These are phyloP conservation scores for Citrullus mucosospermus DNA, from an alignment of 306 rosid genomes.

Conservation along the genomic window DNA sequence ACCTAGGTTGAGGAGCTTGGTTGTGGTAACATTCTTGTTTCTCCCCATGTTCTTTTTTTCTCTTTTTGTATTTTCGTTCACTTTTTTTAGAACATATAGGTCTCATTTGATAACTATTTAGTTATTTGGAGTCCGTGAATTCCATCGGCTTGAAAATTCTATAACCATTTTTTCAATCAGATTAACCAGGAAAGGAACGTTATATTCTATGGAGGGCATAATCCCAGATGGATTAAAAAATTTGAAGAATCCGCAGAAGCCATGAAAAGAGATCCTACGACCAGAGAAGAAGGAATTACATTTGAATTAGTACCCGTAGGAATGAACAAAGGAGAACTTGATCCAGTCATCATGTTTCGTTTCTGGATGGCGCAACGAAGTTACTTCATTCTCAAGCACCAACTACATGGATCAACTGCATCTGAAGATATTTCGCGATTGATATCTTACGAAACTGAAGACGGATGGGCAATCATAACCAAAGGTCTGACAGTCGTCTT, in stretches of 20 bases:
- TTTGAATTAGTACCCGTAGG: not conserved
- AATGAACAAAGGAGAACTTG: not conserved
- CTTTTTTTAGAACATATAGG: no score
- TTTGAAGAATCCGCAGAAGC: not conserved
- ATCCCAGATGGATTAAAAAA: not conserved
- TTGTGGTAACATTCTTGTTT: not conserved
- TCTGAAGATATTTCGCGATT: not conserved
- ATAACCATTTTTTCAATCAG: not conserved
- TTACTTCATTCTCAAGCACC: constrained; percentile 1
- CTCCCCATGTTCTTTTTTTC: no score
- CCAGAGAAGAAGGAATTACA: not conserved
- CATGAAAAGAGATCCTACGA: not conserved
- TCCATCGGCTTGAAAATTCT: not conserved
- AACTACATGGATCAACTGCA: not conserved
- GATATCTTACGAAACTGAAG: constrained; percentile 40
- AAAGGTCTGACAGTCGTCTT: not conserved
- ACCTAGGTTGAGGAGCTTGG: not conserved
- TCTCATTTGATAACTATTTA: no score
- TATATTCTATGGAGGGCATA: constrained; percentile 4
- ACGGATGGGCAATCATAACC: constrained; percentile 36
- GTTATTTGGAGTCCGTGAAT: not conserved
- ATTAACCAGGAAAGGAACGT: constrained; percentile 3
- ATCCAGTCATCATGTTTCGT: not conserved
- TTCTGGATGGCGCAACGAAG: constrained; percentile 3
- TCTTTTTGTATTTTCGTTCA: no score